These are phyloP conservation scores for Venturiaceae sp. DNA, from an alignment of 2,329 filamentous ascomycete species.

Conservation along the genomic window DNA sequence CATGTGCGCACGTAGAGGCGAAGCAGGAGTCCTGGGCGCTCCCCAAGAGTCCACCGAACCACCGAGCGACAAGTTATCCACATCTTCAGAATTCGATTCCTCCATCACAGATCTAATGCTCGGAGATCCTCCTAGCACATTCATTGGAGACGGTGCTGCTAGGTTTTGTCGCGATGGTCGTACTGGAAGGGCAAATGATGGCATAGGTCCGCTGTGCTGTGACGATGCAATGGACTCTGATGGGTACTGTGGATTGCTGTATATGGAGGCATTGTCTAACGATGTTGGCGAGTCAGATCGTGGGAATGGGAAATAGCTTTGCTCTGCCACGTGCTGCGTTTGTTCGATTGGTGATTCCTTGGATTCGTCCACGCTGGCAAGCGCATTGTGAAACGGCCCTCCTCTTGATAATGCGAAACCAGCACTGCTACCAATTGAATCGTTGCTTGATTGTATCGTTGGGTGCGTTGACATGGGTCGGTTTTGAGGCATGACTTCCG, in stretches of 20 bases:
- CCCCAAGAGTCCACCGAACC: constrained; percentile 52
- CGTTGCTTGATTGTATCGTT: constrained; percentile 9
- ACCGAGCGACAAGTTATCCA: constrained; percentile 53
- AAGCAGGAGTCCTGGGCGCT: constrained; percentile 65
- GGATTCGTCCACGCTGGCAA: constrained; percentile 25
- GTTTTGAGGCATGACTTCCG: constrained; percentile 17
- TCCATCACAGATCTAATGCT: constrained; percentile 32
- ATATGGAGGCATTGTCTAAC: constrained; percentile 30
- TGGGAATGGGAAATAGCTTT: constrained; percentile 34
- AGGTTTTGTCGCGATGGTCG: constrained; percentile 21
- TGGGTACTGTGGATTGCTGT: constrained; percentile 10
- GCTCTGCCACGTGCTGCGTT: constrained; percentile 14
- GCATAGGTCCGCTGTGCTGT: background rate
- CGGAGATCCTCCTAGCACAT: constrained; percentile 19
- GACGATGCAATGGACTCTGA: constrained; percentile 12
- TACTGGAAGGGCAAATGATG: background rate
- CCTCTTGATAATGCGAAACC: background rate
- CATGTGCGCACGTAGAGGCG: constrained; percentile 55
- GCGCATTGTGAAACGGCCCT: constrained; percentile 16
- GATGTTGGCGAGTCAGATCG: constrained; percentile 35
- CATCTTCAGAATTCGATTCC: constrained; percentile 50
- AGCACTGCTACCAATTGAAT: constrained; percentile 19
- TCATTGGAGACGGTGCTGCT: constrained; percentile 18
- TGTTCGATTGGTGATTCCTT: background rate
- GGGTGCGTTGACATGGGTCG: constrained; percentile 27